Conservation (phyloP, 129 eudicot species). For the Rutidosis leptorrhynchoides region DNA sequence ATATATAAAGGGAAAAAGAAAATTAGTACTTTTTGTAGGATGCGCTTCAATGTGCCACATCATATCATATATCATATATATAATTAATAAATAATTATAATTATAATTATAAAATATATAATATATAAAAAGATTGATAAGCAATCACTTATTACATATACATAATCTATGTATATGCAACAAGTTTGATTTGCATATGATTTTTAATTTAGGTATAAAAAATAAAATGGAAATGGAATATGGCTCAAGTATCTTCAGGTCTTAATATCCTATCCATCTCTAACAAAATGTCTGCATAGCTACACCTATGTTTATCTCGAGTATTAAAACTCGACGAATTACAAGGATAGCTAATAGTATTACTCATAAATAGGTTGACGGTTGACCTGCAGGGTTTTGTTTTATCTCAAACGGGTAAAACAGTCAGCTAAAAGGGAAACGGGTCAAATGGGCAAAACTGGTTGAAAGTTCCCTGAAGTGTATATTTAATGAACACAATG, state of each 20-base stretch:
- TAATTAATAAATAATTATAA: no score
- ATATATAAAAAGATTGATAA: conserved; percentile 8
- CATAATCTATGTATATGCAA: conserved; percentile 9
- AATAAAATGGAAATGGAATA: conserved; percentile 1
- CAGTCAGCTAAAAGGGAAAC: neutral
- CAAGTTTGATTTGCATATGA: no score
- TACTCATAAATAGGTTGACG: neutral
- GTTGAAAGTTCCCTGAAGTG: neutral
- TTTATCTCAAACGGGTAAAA: conserved; percentile 6
- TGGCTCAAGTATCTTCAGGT: conserved; percentile 10
- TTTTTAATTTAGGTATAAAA: neutral
- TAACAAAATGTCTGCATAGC: no score
- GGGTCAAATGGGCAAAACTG: neutral
- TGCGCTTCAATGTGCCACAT: conserved; percentile 22
- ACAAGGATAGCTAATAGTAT: neutral
- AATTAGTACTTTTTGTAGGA: conserved; percentile 17
- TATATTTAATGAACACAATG: neutral
- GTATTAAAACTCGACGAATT: neutral
- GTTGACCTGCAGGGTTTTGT: neutral
- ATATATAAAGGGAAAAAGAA: conserved; percentile 22
- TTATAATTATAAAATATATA: no score
- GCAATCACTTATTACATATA: conserved; percentile 14
- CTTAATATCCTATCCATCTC: no score
- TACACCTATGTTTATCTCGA: neutral
- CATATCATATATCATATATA: conserved; percentile 5